Percentiles rank a stretch among this genome's conserved stretches.
Evolutionary conservation across 2,329 filamentous ascomycete species (phyloP).

Genomic region (Colletotrichum tropicicola): DNA sequence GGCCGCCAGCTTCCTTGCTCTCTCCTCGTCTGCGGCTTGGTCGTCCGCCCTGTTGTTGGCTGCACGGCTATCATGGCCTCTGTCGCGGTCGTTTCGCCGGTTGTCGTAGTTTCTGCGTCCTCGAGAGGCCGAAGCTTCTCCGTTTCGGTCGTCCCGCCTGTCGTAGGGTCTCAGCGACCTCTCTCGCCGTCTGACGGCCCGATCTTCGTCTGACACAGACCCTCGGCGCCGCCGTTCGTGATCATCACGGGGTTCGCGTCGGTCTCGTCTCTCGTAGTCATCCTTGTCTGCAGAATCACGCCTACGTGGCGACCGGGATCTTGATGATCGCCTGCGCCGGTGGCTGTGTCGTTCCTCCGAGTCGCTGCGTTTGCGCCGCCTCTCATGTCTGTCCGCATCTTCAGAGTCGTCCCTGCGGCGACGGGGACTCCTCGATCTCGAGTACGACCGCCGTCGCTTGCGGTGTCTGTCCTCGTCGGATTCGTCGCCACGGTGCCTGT

Average conservation of each 20-base stretch:
- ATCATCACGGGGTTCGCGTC: conserved; percentile 41
- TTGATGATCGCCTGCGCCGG: conserved; percentile 16
- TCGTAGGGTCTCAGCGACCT: conserved; percentile 24
- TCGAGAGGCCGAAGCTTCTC: conserved; percentile 25
- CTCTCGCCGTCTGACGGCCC: conserved; percentile 40
- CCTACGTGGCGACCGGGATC: conserved; percentile 26
- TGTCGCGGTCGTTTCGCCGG: conserved; percentile 32
- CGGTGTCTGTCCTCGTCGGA: conserved; percentile 50
- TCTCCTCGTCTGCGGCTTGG: conserved; percentile 59
- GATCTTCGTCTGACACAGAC: conserved; percentile 38
- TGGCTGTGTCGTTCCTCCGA: conserved; percentile 25
- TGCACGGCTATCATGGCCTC: conserved; percentile 28
- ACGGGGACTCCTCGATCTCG: conserved; percentile 53
- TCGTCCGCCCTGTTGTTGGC: conserved; percentile 33
- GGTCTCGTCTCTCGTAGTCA: too few relatives aligned
- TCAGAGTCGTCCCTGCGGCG: conserved; percentile 33
- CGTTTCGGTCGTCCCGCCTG: conserved; percentile 34
- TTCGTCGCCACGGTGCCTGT: conserved; percentile 53
- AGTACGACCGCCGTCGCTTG: conserved; percentile 52
- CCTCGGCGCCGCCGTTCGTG: conserved; percentile 39
- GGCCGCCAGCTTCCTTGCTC: conserved; percentile 73
- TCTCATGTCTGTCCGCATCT: conserved; percentile 31
- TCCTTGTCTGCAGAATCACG: conserved; percentile 18
- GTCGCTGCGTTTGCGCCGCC: conserved; percentile 27
- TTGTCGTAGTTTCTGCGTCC: conserved; percentile 33